Evolutionary conservation across 2,329 filamentous ascomycete genomes (phyloP).

Genomic region (Paraconiothyrium sp.): DNA sequence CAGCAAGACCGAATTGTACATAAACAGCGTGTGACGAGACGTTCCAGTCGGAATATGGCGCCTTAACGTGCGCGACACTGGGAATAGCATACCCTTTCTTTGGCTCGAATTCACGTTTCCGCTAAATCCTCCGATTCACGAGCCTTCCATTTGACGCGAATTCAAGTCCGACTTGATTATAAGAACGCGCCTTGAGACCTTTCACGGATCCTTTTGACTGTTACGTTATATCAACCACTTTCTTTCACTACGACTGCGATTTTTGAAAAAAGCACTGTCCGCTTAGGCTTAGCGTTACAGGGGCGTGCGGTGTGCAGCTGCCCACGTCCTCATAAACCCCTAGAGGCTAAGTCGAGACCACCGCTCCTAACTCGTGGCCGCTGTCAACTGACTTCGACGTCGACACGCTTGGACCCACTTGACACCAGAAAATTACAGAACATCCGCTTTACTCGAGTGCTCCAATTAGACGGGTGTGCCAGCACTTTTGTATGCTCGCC

Average conservation of each 20-base stretch:
- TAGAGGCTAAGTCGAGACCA: neutral
- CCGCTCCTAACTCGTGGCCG: neutral
- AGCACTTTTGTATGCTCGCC: neutral
- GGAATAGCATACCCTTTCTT: conserved; percentile 15
- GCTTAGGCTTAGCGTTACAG: neutral
- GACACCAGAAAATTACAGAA: neutral
- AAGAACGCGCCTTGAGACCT: too few species aligned
- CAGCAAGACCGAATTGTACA: conserved; percentile 14
- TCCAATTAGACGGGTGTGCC: neutral
- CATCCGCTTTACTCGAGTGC: neutral
- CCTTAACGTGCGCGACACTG: neutral
- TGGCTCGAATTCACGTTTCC: neutral
- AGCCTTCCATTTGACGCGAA: neutral
- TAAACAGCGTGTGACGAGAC: conserved; percentile 12
- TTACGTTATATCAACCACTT: neutral
- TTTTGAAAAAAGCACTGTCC: neutral
- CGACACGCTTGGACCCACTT: neutral
- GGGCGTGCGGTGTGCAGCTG: neutral
- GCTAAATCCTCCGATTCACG: neutral
- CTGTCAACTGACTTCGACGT: neutral
- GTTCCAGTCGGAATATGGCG: neutral
- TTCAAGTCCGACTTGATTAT: too few species aligned
- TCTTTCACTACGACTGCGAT: neutral
- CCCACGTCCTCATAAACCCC: neutral
- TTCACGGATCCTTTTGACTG: too few species aligned